These are phyloP conservation scores for Triangularia verruculosa DNA, from an alignment of 2,329 filamentous ascomycete genomes.

Conservation along the genomic window DNA sequence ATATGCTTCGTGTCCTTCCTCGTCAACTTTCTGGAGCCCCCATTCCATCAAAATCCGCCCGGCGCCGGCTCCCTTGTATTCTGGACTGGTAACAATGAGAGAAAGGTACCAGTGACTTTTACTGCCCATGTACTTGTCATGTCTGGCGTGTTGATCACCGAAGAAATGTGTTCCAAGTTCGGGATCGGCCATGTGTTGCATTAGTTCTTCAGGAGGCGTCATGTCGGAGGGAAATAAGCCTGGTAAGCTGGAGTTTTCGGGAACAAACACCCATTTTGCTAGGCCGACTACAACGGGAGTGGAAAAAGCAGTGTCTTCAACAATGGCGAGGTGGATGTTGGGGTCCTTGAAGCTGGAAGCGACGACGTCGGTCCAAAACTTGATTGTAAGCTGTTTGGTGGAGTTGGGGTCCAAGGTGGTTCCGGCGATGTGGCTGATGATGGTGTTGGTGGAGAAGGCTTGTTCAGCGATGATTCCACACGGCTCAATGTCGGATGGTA, in stretches of 20 bases:
- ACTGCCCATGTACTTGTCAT: conserved; percentile 38
- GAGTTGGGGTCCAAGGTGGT: neutral
- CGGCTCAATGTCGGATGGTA: neutral
- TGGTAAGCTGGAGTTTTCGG: conserved; percentile 20
- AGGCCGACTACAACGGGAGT: neutral
- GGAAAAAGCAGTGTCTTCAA: neutral
- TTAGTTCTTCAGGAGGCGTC: conserved; percentile 26
- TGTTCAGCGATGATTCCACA: neutral
- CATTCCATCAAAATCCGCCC: conserved; percentile 44
- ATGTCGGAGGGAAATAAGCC: conserved; percentile 28
- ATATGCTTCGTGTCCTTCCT: conserved; percentile 42
- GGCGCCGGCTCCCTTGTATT: conserved; percentile 45
- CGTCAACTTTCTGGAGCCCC: conserved; percentile 47
- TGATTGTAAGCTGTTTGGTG: neutral
- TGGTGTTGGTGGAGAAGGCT: neutral
- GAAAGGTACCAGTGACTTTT: conserved; percentile 50
- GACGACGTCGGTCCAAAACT: neutral
- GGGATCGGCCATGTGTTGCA: conserved; percentile 34
- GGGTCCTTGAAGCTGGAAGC: neutral
- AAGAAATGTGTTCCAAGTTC: conserved; percentile 42
- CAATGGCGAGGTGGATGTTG: neutral
- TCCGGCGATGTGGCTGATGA: neutral
- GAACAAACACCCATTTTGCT: neutral
- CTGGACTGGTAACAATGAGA: conserved; percentile 42
- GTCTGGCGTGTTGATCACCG: conserved; percentile 34